These are phyloP conservation scores for Hygrocybe punicea DNA, from an alignment of 768 basidiomycete species.

Conservation along the genomic window DNA sequence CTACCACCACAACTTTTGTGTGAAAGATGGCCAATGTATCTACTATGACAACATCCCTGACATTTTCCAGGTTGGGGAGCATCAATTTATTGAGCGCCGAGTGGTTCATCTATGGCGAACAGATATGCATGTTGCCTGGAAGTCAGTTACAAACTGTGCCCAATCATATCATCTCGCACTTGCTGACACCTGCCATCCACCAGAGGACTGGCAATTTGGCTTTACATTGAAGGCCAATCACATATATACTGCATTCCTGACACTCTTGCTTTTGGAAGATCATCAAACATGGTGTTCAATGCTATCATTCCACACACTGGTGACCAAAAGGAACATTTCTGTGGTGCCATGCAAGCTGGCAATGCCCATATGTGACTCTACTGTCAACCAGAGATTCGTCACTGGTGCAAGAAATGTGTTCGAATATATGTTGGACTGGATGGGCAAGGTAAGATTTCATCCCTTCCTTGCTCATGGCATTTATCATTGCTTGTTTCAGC, in stretches of 20 bases:
- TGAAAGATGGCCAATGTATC: constrained; percentile 12
- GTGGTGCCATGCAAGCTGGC: constrained; percentile 16
- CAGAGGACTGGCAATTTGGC: constrained; percentile 19
- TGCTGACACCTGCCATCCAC: constrained; percentile 2
- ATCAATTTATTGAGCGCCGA: constrained; percentile 9
- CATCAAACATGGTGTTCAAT: constrained; percentile 10
- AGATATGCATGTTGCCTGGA: constrained; percentile 10
- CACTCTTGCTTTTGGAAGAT: constrained; percentile 26
- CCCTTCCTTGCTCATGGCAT: not conserved
- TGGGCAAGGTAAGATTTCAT: constrained; percentile 7
- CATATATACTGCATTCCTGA: constrained; percentile 30
- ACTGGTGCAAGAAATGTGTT: constrained; percentile 29
- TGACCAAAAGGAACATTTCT: constrained; percentile 15
- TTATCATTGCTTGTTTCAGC: too few species aligned
- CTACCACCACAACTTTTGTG: constrained; percentile 27
- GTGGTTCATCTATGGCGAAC: not conserved
- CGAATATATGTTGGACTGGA: constrained; percentile 13
- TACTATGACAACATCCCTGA: constrained; percentile 20
- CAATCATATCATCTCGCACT: constrained; percentile 22
- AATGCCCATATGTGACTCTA: constrained; percentile 22
- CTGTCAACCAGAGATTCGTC: constrained; percentile 30
- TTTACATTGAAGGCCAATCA: constrained; percentile 12
- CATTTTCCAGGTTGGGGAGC: constrained; percentile 13
- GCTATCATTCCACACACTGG: constrained; percentile 3
- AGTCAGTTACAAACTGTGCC: constrained; percentile 30